Conservation (phyloP, 2,329 filamentous ascomycete genomes). For the Lasiodiplodia hormozganensis region DNA sequence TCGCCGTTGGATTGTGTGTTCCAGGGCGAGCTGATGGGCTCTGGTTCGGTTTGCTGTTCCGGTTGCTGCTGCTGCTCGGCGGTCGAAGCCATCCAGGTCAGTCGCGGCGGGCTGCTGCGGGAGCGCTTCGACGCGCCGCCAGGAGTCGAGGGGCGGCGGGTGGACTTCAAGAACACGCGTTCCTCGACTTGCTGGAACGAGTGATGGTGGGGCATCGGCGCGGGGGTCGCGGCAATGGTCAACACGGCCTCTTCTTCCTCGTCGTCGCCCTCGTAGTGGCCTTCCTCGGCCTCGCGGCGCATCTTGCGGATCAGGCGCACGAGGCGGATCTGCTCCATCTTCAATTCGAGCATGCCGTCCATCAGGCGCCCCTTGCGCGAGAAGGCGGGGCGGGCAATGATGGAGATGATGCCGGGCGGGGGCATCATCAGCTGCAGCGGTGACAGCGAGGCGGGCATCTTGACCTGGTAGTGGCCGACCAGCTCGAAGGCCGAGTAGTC, state of each 20-base stretch:
- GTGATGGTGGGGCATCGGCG: neutral
- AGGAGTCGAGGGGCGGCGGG: neutral
- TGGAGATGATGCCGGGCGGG: slow-evolving; percentile 16
- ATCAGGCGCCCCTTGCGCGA: neutral
- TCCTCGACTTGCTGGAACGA: neutral
- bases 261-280: neutral
- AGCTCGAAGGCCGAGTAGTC: slow-evolving; percentile 13
- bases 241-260: neutral
- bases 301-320: neutral
- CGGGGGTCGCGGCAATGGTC: neutral
- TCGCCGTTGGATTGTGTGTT: neutral
- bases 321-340: slow-evolving; percentile 12
- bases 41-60: neutral
- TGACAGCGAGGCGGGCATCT: neutral
- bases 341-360: slow-evolving; percentile 14
- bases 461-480: slow-evolving; percentile 20
- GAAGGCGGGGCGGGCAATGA: slow-evolving; percentile 8
- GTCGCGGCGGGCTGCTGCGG: neutral
- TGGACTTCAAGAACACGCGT: neutral
- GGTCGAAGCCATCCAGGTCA: neutral
- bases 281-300: neutral
- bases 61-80: too few species aligned
- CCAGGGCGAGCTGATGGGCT: neutral
- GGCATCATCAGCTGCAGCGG: slow-evolving; percentile 19
- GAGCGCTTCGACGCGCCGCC: neutral